Base-by-base conservation (phyloP, 768 basidiomycete species). In the Cyathus striatus region DNA sequence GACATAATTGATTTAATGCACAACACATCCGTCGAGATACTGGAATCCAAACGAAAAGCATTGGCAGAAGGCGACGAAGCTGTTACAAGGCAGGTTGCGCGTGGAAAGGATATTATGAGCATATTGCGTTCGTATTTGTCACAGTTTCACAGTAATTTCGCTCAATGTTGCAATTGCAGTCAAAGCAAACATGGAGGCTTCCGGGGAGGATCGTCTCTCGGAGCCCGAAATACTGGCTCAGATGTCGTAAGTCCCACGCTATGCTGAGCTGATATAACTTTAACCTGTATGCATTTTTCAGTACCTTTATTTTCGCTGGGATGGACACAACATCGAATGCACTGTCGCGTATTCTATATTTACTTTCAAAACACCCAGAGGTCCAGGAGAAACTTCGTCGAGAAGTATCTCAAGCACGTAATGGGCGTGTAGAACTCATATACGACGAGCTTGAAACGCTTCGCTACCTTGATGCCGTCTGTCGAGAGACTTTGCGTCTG, bases 71-170 rank as follows among this genome's bases (percentile, higher is more conserved):
- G n/a, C n/a, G n/a, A n/a, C n/a, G n/a, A n/a, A n/a, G n/a, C n/a
- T n/a, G n/a, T n/a, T n/a, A n/a, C 53, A 3, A 49, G 43, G 5
- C 64, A 69, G 41, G 58, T 68, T 32, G 66, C 61, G 12, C 53
- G 58, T 45, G 72, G 69, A 10, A 71, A 69, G 42, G 75, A 76
- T 50, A 62, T 76, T 23, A 63, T 75, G 45, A 76, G 67, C 45
- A 56, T 72, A n/a, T 55, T 76, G 9, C 48, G 75, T 76, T 52
- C 24, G 73, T 45, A 6, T 10, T 4, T 33, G 12, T 32, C 30
- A 32, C 17, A 32, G 47, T 34, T 41, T 18, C 13, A 5, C 17
- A n/a, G n/a, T n/a, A n/a, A n/a, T n/a, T n/a, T n/a, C n/a, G n/a
- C 20, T 5, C 38, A 32, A 20, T 38, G 14, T 33, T 14, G n/a